Percentiles rank a stretch among this genome's conserved stretches.
phyloP scores from a whole-genome alignment of 305 asterid genomes.

The Withania somnifera region DNA sequence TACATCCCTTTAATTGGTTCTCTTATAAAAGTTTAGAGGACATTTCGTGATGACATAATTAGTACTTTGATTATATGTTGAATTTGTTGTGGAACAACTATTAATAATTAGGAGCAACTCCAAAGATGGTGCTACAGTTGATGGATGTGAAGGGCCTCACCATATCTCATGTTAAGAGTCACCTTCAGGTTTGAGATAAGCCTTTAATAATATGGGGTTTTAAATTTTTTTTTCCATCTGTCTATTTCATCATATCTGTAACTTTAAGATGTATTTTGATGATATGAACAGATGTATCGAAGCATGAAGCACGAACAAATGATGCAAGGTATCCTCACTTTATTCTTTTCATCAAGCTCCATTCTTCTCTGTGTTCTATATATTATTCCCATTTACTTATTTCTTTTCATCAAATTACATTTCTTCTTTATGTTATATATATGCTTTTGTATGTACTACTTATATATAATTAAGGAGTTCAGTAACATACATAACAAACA shows the following conservation, averaged over 20 bases:
- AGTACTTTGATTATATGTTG: background rate
- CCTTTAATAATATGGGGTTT: background rate
- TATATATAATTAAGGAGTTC: background rate
- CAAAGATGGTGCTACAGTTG: conserved; percentile 66
- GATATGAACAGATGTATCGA: conserved; percentile 12
- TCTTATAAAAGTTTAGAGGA: background rate
- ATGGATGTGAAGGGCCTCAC: conserved; percentile 73
- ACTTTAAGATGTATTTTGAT: background rate
- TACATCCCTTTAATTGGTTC: background rate
- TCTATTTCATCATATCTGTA: background rate
- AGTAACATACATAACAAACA: too few relatives aligned
- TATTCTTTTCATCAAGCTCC: too few relatives aligned
- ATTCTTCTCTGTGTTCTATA: too few relatives aligned
- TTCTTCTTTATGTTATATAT: too few relatives aligned
- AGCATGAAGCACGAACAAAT: conserved; percentile 15
- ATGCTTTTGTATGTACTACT: background rate
- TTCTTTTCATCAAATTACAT: too few relatives aligned
- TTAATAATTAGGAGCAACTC: conserved; percentile 53
- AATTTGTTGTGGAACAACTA: background rate
- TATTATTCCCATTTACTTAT: background rate
- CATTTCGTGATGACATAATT: background rate
- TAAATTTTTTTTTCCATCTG: too few relatives aligned
- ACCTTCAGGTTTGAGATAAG: conserved; percentile 45
- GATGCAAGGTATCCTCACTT: conserved; percentile 8
- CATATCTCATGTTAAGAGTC: conserved; percentile 64